A percentile compares a stretch with the other conserved stretches of the same genome.
phyloP scores from a whole-genome alignment of 495 filamentous ascomycete genomes.

The Penicillium odoratum region DNA sequence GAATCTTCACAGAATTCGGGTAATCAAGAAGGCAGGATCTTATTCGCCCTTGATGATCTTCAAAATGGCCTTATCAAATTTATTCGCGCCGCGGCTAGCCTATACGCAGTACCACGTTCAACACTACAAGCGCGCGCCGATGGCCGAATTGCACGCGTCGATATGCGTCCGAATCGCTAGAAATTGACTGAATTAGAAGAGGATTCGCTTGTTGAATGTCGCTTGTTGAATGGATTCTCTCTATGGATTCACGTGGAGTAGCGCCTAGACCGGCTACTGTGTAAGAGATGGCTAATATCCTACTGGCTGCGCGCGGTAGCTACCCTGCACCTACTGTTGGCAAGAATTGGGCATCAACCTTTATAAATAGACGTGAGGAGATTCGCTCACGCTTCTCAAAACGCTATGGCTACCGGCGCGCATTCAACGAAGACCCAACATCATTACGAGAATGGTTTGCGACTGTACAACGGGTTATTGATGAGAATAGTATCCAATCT shows the following conservation, averaged over 20 bases:
- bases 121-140: background rate
- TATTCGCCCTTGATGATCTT: too few relatives aligned
- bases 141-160: background rate
- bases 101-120: too few relatives aligned
- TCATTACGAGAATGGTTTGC: background rate
- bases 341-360: background rate
- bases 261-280: conserved; percentile 6
- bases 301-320: conserved; percentile 3
- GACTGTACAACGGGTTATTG: background rate
- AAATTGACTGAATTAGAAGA: conserved; percentile 11
- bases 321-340: background rate
- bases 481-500: background rate
- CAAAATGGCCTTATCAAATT: too few relatives aligned
- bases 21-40: too few relatives aligned
- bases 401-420: conserved; percentile 1
- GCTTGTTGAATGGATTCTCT: conserved; percentile 8
- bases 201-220: conserved; percentile 7
- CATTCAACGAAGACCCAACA: conserved; percentile 5
- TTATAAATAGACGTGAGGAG: background rate
- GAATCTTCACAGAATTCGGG: too few relatives aligned
- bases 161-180: background rate
- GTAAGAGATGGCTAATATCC: conserved; percentile 8
- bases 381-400: background rate
- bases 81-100: too few relatives aligned
- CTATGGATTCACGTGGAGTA: conserved; percentile 9